Base-by-base conservation (phyloP, 768 basidiomycete genomes). In the Hirschioporus abietinus region DNA sequence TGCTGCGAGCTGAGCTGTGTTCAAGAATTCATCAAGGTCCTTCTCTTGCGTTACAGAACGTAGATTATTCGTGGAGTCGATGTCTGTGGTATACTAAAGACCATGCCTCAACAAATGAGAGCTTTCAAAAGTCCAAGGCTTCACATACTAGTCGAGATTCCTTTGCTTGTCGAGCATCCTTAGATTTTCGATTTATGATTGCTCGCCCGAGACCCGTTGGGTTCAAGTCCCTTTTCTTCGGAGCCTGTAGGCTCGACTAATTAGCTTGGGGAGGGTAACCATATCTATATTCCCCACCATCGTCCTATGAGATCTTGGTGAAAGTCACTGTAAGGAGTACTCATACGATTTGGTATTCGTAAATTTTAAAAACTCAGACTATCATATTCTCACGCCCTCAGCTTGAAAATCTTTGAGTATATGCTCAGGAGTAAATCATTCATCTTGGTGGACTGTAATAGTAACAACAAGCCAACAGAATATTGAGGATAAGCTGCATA, bases 11-110 rank as follows among this genome's bases (percentile, higher is more conserved):
- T 95, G 92, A 10, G 97, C 97, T 15, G 93, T 97, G 73, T 87
- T 96, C 65, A 99, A 78, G 75, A 99, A 99, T 77, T 96, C 96
- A 70, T 98, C 95, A 23, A 99, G 81, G 80, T 98, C 95, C 65
- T 88, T 82, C 78, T 99, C 96, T 78, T 99, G 96, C 0, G 97
- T 99, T 24, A 99, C 88, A 0, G 96, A 98, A 74, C 89, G 87
- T 42, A 99, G 83, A 35, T 88, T 88, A 64, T 82, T 82, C 7
- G 87, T 83, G 12, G 83, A 75, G 66, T 92, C 89, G 23, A 88
- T 63, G 71, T 96, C 94, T 1, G 91, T 88, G 5, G 86, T 84
- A 76, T 91, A 95, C 93, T 93, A 71, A 15, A 60, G 57, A 61
- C 35, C 35, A 60, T 34, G 3, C 25, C 15, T 61, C 60, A 61